Conservation (phyloP, 371 early-diverging fungal genomes). For the Mortierella sp. region DNA sequence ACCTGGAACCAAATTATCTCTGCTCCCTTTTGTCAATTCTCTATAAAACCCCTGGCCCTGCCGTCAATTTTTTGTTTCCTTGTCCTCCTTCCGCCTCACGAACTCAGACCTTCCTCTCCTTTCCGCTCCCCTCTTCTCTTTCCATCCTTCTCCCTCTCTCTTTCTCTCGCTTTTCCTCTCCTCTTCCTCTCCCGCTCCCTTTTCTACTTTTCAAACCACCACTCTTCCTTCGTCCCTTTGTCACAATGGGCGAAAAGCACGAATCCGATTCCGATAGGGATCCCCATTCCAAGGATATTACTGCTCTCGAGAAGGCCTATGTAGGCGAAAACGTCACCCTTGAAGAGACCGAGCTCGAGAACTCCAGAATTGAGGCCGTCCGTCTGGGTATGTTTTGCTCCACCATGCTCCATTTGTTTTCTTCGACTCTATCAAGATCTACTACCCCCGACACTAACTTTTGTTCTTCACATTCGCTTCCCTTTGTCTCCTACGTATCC, state of each 20-base stretch:
- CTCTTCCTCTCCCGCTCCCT: not conserved
- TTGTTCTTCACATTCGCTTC: not conserved
- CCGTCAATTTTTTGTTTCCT: too few species aligned
- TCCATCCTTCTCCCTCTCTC: too few species aligned
- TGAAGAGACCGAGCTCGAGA: slow-evolving; percentile 18
- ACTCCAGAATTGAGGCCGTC: slow-evolving; percentile 33
- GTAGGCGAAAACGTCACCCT: not conserved
- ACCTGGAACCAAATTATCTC: too few species aligned
- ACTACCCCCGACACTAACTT: slow-evolving; percentile 59
- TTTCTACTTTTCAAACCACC: too few species aligned
- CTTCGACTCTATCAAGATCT: slow-evolving; percentile 60
- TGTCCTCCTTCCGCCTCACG: not conserved
- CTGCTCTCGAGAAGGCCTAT: not conserved
- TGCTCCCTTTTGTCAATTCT: too few species aligned
- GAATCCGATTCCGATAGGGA: not conserved
- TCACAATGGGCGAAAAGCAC: not conserved
- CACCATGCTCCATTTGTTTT: not conserved
- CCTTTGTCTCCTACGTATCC: too few species aligned
- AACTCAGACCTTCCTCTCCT: not conserved
- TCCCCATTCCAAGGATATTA: not conserved
- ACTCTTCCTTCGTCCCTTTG: too few species aligned
- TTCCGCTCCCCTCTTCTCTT: not conserved
- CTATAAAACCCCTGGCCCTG: too few species aligned
- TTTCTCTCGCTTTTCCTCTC: not conserved
- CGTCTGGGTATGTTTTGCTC: slow-evolving; percentile 32